Evolutionary conservation across 2,329 filamentous ascomycete genomes (phyloP), one percentile per base, ranked within the genome.

Genomic region (Ceratocystis eucalypticola): DNA sequence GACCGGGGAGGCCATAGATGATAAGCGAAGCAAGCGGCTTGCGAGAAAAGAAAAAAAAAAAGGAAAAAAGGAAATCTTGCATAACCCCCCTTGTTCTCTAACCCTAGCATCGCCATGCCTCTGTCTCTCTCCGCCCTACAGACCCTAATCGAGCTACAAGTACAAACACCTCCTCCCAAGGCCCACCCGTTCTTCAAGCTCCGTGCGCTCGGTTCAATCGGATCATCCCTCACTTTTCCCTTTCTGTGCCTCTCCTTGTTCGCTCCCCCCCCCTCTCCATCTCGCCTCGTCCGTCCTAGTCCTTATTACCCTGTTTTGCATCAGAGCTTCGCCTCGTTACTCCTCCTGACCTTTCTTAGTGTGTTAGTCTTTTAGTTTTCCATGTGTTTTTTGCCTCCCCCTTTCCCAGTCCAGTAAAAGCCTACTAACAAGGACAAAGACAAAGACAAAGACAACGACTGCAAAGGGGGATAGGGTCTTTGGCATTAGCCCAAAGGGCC

Each of bases 71-170:
- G 3, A n/a, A 12, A 6, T 5, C 5, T 25, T 62, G 7, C 17
- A 62, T 12, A 2, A 22, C 20, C 3, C 44, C 15, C 62, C 44
- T 25, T 17, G 20, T 55, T 17, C 44, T 17, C 37, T 48, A 33
- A 50, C 25, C 22, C 44, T 33, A 44, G 33, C 28, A 41, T 22
- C 28, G 7, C 17, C n/a, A 20, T 63, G 15, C 20, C 62, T 65
- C 62, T 28, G 45, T 33, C 62, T 50, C 41, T 48, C 50, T 65
- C n/a, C 44, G 37, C 53, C 37, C 30, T 65, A 41, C 17, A 44
- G n/a, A 59, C 53, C 50, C 48, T 10, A 65, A 57, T 7, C 48
- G 37, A 12, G 37, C 37, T 41, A 41, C 37, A 4, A 41, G 37
- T 6, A 28, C 41, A 10, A 46, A 25, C 59, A 37, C 30, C 53